These are phyloP conservation scores for Solanum aculeatissimum DNA, from an alignment of 305 asterid genomes.

Conservation along the genomic window DNA sequence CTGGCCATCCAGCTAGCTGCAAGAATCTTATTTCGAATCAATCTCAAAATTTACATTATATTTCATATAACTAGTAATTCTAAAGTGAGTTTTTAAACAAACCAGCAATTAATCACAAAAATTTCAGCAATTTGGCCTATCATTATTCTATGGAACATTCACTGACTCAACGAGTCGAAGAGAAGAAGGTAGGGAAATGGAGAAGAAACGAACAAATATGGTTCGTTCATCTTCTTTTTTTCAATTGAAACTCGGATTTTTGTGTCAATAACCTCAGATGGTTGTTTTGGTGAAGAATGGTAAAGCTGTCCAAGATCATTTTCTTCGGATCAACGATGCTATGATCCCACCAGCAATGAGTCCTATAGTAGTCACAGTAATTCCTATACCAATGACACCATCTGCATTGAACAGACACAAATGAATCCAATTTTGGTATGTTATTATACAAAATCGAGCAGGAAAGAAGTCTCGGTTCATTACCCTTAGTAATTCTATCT, in stretches of 20 bases:
- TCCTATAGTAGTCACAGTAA: conserved; percentile 41
- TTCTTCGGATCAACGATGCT: conserved; percentile 45
- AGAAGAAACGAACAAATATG: neutral
- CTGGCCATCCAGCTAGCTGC: neutral
- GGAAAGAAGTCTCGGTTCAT: neutral
- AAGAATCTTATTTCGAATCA: neutral
- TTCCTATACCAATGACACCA: conserved; percentile 55
- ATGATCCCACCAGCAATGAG: conserved; percentile 49
- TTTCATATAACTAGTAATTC: neutral
- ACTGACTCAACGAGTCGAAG: neutral
- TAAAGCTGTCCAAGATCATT: conserved; percentile 7
- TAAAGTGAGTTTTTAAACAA: neutral
- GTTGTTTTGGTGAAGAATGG: neutral
- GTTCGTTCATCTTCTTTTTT: neutral
- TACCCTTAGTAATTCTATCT: conserved; percentile 49
- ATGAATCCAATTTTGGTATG: neutral
- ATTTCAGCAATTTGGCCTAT: neutral
- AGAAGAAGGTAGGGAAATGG: neutral
- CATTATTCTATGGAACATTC: neutral
- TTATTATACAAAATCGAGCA: neutral
- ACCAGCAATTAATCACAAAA: neutral
- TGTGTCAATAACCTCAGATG: neutral
- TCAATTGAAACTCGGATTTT: neutral
- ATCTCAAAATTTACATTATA: neutral
- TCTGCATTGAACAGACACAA: conserved; percentile 20